Evolutionary conservation across 2,329 filamentous ascomycete species (phyloP).

Genomic region (Colletotrichum sp.): DNA sequence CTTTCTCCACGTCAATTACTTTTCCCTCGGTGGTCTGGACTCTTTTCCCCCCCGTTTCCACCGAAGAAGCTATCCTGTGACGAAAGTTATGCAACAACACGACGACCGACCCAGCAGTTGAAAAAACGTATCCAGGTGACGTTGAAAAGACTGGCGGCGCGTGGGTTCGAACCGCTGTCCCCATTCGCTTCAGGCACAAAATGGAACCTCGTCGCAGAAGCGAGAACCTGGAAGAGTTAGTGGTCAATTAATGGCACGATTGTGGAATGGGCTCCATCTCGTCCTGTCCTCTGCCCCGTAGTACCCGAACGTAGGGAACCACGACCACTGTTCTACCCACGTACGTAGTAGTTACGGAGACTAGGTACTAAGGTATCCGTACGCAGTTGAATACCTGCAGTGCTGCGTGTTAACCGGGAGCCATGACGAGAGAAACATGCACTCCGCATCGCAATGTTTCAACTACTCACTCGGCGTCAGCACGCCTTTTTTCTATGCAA

Average conservation of each 20-base stretch:
- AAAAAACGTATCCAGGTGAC: not conserved
- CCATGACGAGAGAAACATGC: slow-evolving; percentile 1
- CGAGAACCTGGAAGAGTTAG: not conserved
- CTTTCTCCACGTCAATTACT: not conserved
- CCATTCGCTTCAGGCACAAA: not conserved
- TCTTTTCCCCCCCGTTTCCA: not conserved
- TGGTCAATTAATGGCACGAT: not conserved
- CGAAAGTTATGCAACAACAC: not conserved
- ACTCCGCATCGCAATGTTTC: not conserved
- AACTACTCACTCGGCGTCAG: not conserved
- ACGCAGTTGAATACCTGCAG: not conserved
- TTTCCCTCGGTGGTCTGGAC: not conserved
- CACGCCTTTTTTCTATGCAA: not conserved
- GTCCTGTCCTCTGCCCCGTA: not conserved
- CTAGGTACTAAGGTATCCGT: not conserved
- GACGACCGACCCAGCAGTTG: not conserved
- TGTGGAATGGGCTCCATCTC: not conserved
- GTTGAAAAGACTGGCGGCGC: not conserved
- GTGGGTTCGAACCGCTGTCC: not conserved
- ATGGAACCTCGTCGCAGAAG: not conserved
- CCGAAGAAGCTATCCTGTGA: not conserved
- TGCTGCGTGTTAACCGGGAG: not conserved
- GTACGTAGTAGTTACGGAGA: not conserved
- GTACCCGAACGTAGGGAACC: not conserved
- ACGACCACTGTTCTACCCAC: not conserved